A percentile compares a stretch with the other conserved stretches of the same genome.
Conservation (phyloP, 345 rosid genomes). For the Eutrema yunnanense region DNA sequence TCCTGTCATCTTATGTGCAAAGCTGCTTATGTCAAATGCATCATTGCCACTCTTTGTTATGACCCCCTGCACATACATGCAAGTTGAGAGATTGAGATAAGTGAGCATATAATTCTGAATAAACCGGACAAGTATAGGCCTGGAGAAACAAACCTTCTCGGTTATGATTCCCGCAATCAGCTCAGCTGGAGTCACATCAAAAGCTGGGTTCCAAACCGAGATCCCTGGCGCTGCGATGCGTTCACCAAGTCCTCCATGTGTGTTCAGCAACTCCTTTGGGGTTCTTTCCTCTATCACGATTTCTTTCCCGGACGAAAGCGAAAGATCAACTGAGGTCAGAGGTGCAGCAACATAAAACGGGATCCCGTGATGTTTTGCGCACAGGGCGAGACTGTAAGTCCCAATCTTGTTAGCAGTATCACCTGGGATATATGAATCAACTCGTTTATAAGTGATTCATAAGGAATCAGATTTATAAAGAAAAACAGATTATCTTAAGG, state of each 20-base stretch:
- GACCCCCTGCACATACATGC: slow-evolving; percentile 50
- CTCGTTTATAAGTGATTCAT: background rate
- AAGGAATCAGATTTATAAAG: background rate
- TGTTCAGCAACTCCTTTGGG: slow-evolving; percentile 59
- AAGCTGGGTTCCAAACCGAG: slow-evolving; percentile 92
- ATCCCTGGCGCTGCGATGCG: slow-evolving; percentile 95
- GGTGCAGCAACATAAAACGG: slow-evolving; percentile 95
- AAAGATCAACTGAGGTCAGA: slow-evolving; percentile 73
- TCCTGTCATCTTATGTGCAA: slow-evolving; percentile 30
- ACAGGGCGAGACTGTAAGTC: slow-evolving; percentile 86
- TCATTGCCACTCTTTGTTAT: slow-evolving; percentile 43
- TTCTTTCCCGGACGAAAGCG: slow-evolving; percentile 67
- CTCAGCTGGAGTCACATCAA: slow-evolving; percentile 85
- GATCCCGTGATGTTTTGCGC: slow-evolving; percentile 62
- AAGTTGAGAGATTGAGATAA: background rate
- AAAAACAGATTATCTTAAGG: slow-evolving; percentile 5
- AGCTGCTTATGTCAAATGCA: slow-evolving; percentile 54
- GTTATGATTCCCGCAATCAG: slow-evolving; percentile 75
- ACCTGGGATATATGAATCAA: slow-evolving; percentile 36
- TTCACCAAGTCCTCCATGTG: slow-evolving; percentile 92
- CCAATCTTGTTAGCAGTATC: slow-evolving; percentile 99
- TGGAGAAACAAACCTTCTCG: slow-evolving; percentile 52
- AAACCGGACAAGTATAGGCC: background rate
- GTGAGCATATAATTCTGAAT: background rate
- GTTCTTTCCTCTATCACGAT: slow-evolving; percentile 84